Evolutionary conservation across 352 stramenopile genomes (phyloP).

Genomic region (Phytophthora hibernalis): DNA sequence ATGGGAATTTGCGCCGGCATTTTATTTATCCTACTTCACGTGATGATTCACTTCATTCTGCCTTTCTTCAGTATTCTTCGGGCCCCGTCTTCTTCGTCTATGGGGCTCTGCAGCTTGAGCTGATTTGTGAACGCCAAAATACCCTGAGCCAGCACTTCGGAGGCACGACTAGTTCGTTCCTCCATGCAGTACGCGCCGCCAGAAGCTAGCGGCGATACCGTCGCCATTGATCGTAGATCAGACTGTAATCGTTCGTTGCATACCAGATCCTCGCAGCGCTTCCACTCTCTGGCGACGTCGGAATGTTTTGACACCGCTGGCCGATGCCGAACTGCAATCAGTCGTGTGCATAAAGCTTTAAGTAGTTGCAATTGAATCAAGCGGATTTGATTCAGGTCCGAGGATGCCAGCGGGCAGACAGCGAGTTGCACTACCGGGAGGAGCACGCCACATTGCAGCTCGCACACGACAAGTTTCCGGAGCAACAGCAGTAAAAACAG

Average conservation of each 20-base stretch:
- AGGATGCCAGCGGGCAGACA: slow-evolving; percentile 45
- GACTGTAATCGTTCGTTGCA: slow-evolving; percentile 59
- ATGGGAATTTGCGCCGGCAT: slow-evolving; percentile 32
- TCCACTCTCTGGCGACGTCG: slow-evolving; percentile 25
- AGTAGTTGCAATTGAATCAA: slow-evolving; percentile 63
- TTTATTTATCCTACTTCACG: slow-evolving; percentile 57
- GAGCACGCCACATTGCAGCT: slow-evolving; percentile 33
- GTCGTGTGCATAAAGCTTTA: slow-evolving; percentile 49
- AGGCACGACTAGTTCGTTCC: slow-evolving; percentile 43
- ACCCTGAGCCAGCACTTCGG: slow-evolving; percentile 49
- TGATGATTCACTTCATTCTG: slow-evolving; percentile 36
- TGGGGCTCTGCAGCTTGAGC: slow-evolving; percentile 27
- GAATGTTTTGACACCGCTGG: slow-evolving; percentile 1
- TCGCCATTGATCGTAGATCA: slow-evolving; percentile 46
- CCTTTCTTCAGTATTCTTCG: slow-evolving; percentile 34
- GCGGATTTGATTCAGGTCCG: slow-evolving; percentile 43
- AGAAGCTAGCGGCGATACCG: slow-evolving; percentile 5
- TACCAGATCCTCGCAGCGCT: slow-evolving; percentile 44
- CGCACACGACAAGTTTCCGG: slow-evolving; percentile 49
- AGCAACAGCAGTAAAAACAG: slow-evolving; percentile 63
- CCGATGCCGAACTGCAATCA: slow-evolving; percentile 31
- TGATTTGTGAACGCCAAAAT: slow-evolving; percentile 47
- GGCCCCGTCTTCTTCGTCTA: slow-evolving; percentile 38
- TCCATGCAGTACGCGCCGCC: slow-evolving; percentile 13
- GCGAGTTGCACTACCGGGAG: slow-evolving; percentile 50